Evolutionary conservation across 495 filamentous ascomycete species (phyloP), one percentile per base, ranked within the genome.

Genomic region (Aeminium ludgeri): DNA sequence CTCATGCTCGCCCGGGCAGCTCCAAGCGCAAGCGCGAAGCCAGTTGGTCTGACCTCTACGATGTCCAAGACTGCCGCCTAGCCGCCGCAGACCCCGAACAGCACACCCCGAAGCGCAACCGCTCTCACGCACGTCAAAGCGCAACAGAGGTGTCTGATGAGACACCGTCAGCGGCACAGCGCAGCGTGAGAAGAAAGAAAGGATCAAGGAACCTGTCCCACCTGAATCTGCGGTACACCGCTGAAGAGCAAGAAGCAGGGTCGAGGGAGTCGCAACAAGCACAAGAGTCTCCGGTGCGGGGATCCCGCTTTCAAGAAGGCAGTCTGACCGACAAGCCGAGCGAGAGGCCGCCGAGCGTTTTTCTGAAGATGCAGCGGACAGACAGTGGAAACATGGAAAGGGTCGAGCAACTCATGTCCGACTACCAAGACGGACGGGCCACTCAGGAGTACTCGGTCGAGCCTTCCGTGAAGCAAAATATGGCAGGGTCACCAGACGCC

Each of bases 261-360:
- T 3, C 8, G 4, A 8, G 8, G 23, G 23, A 8, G 8, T 25
- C 23, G 23, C 23, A 37, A n/a, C 48, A 47, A 15, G 28, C 38
- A 11, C 28, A 32, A 30, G 10, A 17, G 18, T 10, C 16, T n/a
- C 28, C 19, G 20, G 27, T 27, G 15, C 32, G 43, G 17, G 44
- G 40, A 28, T 47, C 44, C 2, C 51, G 45, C 30, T 56, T 56
- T 30, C 43, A 51, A 16, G 53, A 56, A 34, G 53, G 47, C 15
- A 56, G 53, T 34, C 35, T 56, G 42, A 45, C 49, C n/a, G 53
- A 56, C 42, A 45, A 43, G 33, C 40, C 53, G 38, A 56, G 53
- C 36, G 32, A 41, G n/a, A 49, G 49, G 31, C 53, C 53, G 2
- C 51, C 53, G 11, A 56, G 51, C 25, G 46, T 50, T 13, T 56